Percentiles rank a stretch among this genome's conserved stretches.
These are phyloP conservation scores for Crucihimalaya himalaica DNA, from an alignment of 345 rosid genomes.

Conservation along the genomic window DNA sequence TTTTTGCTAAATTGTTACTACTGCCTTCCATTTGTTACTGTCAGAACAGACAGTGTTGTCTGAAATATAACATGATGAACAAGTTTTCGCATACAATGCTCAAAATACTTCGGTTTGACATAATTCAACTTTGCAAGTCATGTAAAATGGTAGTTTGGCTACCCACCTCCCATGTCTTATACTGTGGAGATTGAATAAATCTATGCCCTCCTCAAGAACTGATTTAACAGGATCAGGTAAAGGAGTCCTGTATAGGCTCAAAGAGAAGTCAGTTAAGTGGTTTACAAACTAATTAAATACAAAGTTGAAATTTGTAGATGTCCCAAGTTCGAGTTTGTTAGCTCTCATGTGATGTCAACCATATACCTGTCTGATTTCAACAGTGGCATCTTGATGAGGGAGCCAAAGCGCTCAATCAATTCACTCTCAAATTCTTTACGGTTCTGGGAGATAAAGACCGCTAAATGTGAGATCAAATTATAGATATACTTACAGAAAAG, in stretches of 20 bases:
- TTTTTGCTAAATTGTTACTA: conserved; percentile 3
- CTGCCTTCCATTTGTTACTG: neutral
- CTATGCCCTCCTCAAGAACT: conserved; percentile 82
- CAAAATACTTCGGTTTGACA: neutral
- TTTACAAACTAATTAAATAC: neutral
- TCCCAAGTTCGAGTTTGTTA: neutral
- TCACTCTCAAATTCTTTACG: conserved; percentile 83
- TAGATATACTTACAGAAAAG: conserved; percentile 8
- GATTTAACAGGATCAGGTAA: conserved; percentile 68
- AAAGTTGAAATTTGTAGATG: conserved; percentile 9
- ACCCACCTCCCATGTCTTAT: conserved; percentile 78
- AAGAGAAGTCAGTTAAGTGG: conserved; percentile 12
- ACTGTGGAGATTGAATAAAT: conserved; percentile 71
- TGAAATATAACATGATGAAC: neutral
- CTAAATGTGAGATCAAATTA: conserved; percentile 1
- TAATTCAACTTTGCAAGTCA: conserved; percentile 15
- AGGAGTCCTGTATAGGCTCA: conserved; percentile 60
- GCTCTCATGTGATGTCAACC: neutral
- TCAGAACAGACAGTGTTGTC: neutral
- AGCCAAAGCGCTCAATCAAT: conserved; percentile 84
- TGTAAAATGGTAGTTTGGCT: conserved; percentile 2
- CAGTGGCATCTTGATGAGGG: conserved; percentile 88
- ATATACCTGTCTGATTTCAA: conserved; percentile 75
- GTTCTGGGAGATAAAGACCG: conserved; percentile 48
- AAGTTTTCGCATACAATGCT: neutral